These are phyloP conservation scores for Scedosporium boydii DNA, from an alignment of 2,329 filamentous ascomycete genomes.

Conservation along the genomic window DNA sequence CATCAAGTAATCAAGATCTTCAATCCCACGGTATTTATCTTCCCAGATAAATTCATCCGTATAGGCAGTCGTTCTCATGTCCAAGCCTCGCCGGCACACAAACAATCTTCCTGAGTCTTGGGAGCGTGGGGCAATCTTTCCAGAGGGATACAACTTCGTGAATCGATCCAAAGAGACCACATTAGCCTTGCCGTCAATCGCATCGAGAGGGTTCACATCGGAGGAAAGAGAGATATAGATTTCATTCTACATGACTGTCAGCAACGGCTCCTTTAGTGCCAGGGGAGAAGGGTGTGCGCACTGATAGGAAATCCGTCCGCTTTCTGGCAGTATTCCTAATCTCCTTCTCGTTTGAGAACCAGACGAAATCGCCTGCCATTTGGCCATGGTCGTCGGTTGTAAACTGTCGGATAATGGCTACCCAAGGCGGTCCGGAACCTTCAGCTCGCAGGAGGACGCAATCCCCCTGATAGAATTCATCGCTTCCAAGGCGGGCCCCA, in stretches of 20 bases:
- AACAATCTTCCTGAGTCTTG: slow-evolving; percentile 78
- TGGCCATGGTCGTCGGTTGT: slow-evolving; percentile 62
- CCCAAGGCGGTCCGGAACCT: slow-evolving; percentile 80
- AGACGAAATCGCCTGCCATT: slow-evolving; percentile 84
- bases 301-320: slow-evolving; percentile 64
- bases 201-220: slow-evolving; percentile 76
- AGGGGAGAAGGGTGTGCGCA: slow-evolving; percentile 24
- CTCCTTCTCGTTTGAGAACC: slow-evolving; percentile 90
- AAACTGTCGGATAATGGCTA: slow-evolving; percentile 81
- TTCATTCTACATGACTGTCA: slow-evolving; percentile 53
- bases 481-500: slow-evolving; percentile 73
- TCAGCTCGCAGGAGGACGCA: slow-evolving; percentile 81
- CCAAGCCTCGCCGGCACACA: slow-evolving; percentile 81
- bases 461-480: slow-evolving; percentile 75
- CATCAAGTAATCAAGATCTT: slow-evolving; percentile 55
- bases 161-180: slow-evolving; percentile 68
- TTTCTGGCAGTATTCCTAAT: slow-evolving; percentile 78
- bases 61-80: slow-evolving; percentile 79
- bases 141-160: slow-evolving; percentile 59
- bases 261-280: neutral
- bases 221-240: slow-evolving; percentile 83
- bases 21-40: slow-evolving; percentile 60
- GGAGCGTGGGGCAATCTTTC: slow-evolving; percentile 62
- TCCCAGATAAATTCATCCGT: slow-evolving; percentile 92
- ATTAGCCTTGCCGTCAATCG: slow-evolving; percentile 81